These are phyloP conservation scores for Pseudozyma sp. DNA, from an alignment of 1,284 basidiomycete genomes.

Conservation along the genomic window DNA sequence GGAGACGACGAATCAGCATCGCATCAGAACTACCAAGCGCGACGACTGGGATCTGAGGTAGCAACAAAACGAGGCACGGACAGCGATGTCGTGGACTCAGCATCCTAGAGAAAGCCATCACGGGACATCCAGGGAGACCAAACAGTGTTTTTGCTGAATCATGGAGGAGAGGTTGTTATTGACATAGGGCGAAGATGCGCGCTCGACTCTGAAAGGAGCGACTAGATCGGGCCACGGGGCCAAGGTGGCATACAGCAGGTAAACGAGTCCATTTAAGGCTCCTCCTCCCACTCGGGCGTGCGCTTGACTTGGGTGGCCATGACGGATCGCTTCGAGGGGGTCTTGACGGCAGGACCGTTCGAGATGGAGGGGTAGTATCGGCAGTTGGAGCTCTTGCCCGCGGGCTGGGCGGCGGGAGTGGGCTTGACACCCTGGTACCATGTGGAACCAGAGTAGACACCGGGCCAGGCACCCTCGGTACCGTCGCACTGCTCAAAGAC, in stretches of 20 bases:
- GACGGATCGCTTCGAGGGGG: constrained; percentile 49
- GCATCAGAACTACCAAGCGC: constrained; percentile 3
- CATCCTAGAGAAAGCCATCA: constrained; percentile 24
- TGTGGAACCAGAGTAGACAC: constrained; percentile 61
- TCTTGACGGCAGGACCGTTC: constrained; percentile 53
- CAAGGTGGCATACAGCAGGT: constrained; percentile 4
- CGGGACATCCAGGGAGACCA: constrained; percentile 26
- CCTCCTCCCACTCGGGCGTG: constrained; percentile 50
- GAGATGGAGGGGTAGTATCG: constrained; percentile 55
- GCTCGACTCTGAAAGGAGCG: constrained; percentile 47
- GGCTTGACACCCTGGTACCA: constrained; percentile 61
- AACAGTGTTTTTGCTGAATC: constrained; percentile 6
- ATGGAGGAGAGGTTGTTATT: constrained; percentile 9
- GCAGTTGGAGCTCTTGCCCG: constrained; percentile 55
- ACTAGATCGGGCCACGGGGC: constrained; percentile 11
- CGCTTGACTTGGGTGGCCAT: constrained; percentile 55
- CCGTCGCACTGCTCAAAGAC: constrained; percentile 64
- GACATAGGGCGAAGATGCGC: constrained; percentile 26
- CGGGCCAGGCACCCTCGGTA: constrained; percentile 58
- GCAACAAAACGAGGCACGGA: constrained; percentile 6
- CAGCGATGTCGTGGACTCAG: constrained; percentile 16
- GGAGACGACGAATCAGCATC: constrained; percentile 15
- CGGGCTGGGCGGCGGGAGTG: constrained; percentile 47
- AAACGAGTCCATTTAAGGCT: constrained; percentile 20
- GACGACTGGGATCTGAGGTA: background rate